A percentile compares a stretch with the other conserved stretches of the same genome.
Evolutionary conservation across 169 alveolate genomes (phyloP).

Genomic region (Eimeria maxima): DNA sequence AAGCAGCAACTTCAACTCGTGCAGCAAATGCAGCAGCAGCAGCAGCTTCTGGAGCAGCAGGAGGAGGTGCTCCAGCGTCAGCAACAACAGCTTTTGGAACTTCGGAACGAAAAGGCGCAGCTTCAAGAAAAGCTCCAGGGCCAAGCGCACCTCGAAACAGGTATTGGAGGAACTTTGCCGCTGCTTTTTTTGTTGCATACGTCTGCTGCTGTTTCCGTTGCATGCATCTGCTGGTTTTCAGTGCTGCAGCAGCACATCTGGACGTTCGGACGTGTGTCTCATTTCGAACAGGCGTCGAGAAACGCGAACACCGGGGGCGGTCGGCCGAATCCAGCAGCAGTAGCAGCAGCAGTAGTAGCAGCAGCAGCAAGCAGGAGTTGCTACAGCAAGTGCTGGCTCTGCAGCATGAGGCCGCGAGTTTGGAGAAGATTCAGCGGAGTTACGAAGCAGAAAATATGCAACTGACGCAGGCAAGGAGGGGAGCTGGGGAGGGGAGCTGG

Average conservation of each 20-base stretch:
- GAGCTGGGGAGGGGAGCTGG: neutral
- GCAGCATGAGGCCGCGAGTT: constrained; percentile 51
- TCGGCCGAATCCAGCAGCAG: constrained; percentile 19
- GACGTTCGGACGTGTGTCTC: neutral
- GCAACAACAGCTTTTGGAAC: constrained; percentile 56
- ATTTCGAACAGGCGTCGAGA: constrained; percentile 14
- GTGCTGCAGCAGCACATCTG: constrained; percentile 30
- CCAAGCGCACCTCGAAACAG: neutral
- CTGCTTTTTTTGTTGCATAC: constrained; percentile 1
- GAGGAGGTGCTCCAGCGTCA: constrained; percentile 65
- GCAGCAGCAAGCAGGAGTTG: constrained; percentile 48
- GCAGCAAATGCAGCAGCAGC: constrained; percentile 77
- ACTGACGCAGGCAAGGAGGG: constrained; percentile 56
- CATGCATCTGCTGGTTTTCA: neutral
- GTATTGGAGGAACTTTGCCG: constrained; percentile 17
- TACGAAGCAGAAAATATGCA: constrained; percentile 61
- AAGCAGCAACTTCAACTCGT: constrained; percentile 62
- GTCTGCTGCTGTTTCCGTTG: constrained; percentile 33
- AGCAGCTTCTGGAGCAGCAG: constrained; percentile 63
- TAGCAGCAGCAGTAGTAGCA: constrained; percentile 52
- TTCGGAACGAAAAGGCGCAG: constrained; percentile 53
- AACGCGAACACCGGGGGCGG: constrained; percentile 13
- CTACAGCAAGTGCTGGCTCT: constrained; percentile 41
- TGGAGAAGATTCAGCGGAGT: constrained; percentile 51
- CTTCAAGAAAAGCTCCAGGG: constrained; percentile 23